Conservation (phyloP, 441 rosid genomes). For the Gossypium davidsonii region DNA sequence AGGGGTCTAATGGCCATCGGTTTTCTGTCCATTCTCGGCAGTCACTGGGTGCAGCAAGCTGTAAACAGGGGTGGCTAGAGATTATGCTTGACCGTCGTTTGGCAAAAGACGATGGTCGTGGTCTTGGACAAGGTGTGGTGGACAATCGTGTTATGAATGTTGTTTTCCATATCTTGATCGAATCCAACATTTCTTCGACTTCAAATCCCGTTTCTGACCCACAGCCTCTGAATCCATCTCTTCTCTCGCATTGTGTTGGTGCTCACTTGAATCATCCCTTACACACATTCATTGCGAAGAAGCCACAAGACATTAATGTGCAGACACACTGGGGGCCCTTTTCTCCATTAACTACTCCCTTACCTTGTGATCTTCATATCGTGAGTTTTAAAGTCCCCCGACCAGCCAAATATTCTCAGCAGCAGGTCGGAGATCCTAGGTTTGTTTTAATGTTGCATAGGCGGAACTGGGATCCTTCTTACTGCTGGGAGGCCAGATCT, state of each 20-base stretch:
- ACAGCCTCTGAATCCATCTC: conserved; percentile 66
- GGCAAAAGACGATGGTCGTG: conserved; percentile 84
- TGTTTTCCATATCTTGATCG: conserved; percentile 63
- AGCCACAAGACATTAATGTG: conserved; percentile 51
- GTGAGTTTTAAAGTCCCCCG: conserved; percentile 81
- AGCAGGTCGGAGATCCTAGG: conserved; percentile 47
- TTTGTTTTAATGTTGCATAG: conserved; percentile 66
- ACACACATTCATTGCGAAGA: conserved; percentile 71
- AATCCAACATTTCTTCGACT: conserved; percentile 58
- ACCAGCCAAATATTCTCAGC: conserved; percentile 63
- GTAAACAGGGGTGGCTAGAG: conserved; percentile 81
- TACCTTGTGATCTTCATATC: conserved; percentile 86
- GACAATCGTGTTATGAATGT: conserved; percentile 84
- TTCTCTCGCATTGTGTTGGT: conserved; percentile 68
- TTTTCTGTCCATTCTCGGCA: conserved; percentile 85
- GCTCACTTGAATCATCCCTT: conserved; percentile 86
- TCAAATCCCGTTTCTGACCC: conserved; percentile 37
- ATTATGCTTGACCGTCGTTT: conserved; percentile 92
- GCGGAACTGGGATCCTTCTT: conserved; percentile 72
- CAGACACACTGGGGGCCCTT: conserved; percentile 48
- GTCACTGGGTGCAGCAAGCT: conserved; percentile 78
- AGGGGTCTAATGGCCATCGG: conserved; percentile 75
- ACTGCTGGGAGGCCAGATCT: conserved; percentile 49
- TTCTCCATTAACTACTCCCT: conserved; percentile 64
- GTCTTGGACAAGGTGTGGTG: conserved; percentile 96